Conservation (phyloP, 495 filamentous ascomycete species). For the Hypoxylon trugodes region DNA sequence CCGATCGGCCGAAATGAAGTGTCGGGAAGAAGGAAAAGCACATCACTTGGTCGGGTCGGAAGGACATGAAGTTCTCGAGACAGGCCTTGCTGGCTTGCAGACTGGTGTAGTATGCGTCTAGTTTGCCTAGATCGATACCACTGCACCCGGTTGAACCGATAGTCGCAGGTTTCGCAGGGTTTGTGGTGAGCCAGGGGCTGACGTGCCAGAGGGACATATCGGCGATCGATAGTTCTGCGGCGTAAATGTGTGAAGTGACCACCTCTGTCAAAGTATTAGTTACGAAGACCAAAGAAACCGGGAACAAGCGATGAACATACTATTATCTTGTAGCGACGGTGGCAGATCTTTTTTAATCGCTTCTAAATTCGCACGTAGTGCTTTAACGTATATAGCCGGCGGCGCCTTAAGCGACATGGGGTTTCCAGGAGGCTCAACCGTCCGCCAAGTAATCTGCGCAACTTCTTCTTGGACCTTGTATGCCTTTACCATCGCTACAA, state of each 20-base stretch:
- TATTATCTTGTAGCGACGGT: slow-evolving; percentile 22
- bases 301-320: slow-evolving; percentile 26
- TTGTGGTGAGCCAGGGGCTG: slow-evolving; percentile 25
- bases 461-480: slow-evolving; percentile 44
- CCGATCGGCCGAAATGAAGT: slow-evolving; percentile 36
- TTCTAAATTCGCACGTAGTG: slow-evolving; percentile 27
- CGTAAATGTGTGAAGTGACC: slow-evolving; percentile 13
- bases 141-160: neutral
- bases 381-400: slow-evolving; percentile 29
- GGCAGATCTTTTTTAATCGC: slow-evolving; percentile 32
- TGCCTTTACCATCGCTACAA: slow-evolving; percentile 46
- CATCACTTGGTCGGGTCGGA: slow-evolving; percentile 16
- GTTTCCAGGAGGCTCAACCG: slow-evolving; percentile 14
- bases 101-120: slow-evolving; percentile 34
- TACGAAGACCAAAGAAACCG: neutral
- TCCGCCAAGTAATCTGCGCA: slow-evolving; percentile 26
- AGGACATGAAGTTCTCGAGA: slow-evolving; percentile 40
- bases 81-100: slow-evolving; percentile 31
- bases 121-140: slow-evolving; percentile 29
- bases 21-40: slow-evolving; percentile 35
- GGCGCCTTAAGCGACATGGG: slow-evolving; percentile 17
- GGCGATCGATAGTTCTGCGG: slow-evolving; percentile 34
- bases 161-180: slow-evolving; percentile 1
- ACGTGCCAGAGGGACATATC: slow-evolving; percentile 40
- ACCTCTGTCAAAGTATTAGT: slow-evolving; percentile 20